Percentiles rank a stretch among this genome's conserved stretches.
Conservation (phyloP, 2,329 filamentous ascomycete genomes). For the Aureobasidium lini region DNA sequence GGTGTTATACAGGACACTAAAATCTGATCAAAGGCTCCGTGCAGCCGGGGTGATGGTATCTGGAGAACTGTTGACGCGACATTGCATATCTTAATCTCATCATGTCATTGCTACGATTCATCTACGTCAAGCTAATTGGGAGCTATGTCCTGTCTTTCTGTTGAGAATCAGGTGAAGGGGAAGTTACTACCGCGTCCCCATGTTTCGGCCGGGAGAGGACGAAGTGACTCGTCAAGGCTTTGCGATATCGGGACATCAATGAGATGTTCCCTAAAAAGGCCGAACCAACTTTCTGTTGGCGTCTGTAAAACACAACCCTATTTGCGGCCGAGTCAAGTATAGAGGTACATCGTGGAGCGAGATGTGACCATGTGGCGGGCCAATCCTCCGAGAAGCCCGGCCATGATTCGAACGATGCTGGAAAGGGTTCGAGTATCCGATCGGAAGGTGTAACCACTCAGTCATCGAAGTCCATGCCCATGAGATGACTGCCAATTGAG, state of each 20-base stretch:
- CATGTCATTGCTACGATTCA: neutral
- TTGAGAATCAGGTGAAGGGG: neutral
- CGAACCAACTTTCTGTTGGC: neutral
- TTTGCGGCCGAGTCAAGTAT: neutral
- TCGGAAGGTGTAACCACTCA: neutral
- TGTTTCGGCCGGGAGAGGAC: neutral
- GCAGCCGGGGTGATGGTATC: neutral
- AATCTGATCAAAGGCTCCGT: neutral
- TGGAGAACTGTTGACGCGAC: neutral
- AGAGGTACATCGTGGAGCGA: neutral
- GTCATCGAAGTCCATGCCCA: constrained; percentile 67
- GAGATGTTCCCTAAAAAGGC: neutral
- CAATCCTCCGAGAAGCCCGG: neutral
- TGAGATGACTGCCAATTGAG: constrained; percentile 34
- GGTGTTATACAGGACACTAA: neutral
- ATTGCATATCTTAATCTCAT: neutral
- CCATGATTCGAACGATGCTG: neutral
- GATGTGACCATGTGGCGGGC: neutral
- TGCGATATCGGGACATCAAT: neutral
- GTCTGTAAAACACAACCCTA: neutral
- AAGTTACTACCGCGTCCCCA: neutral
- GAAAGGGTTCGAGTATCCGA: neutral
- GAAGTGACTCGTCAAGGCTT: neutral
- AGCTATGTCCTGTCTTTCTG: neutral
- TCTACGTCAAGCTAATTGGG: neutral